phyloP scores from a whole-genome alignment of 2,329 filamentous ascomycete species.

The Hymenoscyphus albidus region DNA sequence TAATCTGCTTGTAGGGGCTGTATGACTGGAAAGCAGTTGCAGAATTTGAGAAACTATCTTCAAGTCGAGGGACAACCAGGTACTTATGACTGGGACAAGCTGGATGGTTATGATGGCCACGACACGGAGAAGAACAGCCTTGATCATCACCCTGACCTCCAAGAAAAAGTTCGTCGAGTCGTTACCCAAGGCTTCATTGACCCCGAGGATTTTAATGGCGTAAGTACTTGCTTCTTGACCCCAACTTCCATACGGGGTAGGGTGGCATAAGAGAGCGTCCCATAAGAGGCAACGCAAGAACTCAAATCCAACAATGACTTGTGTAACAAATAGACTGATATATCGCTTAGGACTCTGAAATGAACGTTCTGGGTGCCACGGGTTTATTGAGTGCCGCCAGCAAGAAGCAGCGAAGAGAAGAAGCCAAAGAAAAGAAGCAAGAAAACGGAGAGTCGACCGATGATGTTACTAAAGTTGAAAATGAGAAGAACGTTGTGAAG shows the following conservation, averaged over 20 bases:
- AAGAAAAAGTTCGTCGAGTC: conserved; percentile 70
- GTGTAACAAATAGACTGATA: background rate
- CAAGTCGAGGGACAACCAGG: conserved; percentile 48
- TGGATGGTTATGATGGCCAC: conserved; percentile 66
- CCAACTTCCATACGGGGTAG: too few species aligned
- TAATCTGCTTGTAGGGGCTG: conserved; percentile 66
- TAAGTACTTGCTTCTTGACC: conserved; percentile 45
- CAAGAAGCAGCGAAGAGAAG: conserved; percentile 26
- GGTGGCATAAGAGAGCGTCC: too few species aligned
- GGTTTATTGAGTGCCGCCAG: conserved; percentile 26
- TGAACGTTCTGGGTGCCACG: conserved; percentile 33
- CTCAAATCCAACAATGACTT: background rate
- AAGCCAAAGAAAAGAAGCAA: conserved; percentile 15
- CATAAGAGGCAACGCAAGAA: too few species aligned
- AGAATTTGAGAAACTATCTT: conserved; percentile 58
- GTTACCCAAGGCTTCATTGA: conserved; percentile 76
- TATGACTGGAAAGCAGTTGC: conserved; percentile 70
- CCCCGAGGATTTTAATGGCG: conserved; percentile 82
- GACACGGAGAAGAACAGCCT: conserved; percentile 58
- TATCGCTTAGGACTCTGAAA: conserved; percentile 34
- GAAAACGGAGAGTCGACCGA: conserved; percentile 20
- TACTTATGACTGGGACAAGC: conserved; percentile 36
- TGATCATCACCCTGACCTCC: conserved; percentile 51
- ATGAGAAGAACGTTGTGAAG: conserved; percentile 15
- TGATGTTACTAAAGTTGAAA: conserved; percentile 12